phyloP scores from a whole-genome alignment of 768 basidiomycete genomes.

The Rhizopogon rudus region DNA sequence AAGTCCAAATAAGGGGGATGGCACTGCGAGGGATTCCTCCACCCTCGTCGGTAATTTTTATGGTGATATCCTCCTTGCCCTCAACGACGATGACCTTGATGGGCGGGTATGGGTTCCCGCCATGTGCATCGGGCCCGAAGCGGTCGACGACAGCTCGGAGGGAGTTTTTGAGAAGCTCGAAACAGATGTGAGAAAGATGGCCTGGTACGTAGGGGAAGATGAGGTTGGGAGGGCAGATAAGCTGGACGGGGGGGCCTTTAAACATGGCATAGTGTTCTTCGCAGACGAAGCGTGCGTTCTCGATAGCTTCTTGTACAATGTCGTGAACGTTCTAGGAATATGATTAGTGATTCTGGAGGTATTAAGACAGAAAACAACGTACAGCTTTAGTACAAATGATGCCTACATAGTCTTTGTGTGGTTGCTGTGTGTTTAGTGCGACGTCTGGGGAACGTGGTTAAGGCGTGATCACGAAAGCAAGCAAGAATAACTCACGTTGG shows the following conservation, averaged over 20 bases:
- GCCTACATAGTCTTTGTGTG: slow-evolving; percentile 90
- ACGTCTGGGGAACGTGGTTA: slow-evolving; percentile 53
- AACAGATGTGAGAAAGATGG: slow-evolving; percentile 93
- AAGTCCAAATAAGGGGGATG: slow-evolving; percentile 96
- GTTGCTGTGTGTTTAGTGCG: slow-evolving; percentile 86
- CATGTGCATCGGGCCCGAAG: slow-evolving; percentile 58
- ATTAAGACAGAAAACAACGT: slow-evolving; percentile 24
- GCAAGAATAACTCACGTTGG: slow-evolving; percentile 59
- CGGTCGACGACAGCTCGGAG: slow-evolving; percentile 94
- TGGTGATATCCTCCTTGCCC: slow-evolving; percentile 97
- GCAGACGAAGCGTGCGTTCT: slow-evolving; percentile 92
- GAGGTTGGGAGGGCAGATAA: slow-evolving; percentile 86
- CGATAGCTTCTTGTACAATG: slow-evolving; percentile 97
- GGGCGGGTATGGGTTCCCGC: slow-evolving; percentile 51
- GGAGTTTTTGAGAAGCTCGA: slow-evolving; percentile 97
- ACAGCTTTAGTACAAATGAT: slow-evolving; percentile 95
- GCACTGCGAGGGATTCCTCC: slow-evolving; percentile 86
- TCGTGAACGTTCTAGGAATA: slow-evolving; percentile 79
- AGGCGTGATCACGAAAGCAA: slow-evolving; percentile 2
- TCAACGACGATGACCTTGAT: slow-evolving; percentile 95
- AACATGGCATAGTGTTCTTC: slow-evolving; percentile 97
- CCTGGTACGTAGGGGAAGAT: slow-evolving; percentile 94
- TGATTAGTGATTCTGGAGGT: slow-evolving; percentile 1
- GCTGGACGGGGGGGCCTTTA: slow-evolving; percentile 92
- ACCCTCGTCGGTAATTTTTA: slow-evolving; percentile 98